Base-by-base conservation (phyloP, 495 filamentous ascomycete species). In the Gamarada debralockiae region DNA sequence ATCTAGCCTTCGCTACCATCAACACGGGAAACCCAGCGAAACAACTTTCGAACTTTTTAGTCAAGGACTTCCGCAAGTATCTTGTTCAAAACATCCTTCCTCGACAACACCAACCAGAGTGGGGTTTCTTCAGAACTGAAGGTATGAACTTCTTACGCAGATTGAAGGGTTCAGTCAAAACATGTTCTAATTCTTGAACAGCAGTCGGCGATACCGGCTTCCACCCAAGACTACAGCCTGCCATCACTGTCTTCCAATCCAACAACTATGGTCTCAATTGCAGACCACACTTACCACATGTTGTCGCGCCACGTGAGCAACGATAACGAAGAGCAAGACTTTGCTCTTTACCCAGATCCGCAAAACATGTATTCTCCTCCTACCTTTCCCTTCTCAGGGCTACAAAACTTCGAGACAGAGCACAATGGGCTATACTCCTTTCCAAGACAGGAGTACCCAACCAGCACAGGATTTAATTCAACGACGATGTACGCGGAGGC, bases 261-360 rank as follows among this genome's bases (percentile, higher is more conserved):
- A 33, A 23, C 44, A 42, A 53, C 3, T 44, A 62, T 62, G 59
- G 55, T 48, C 23, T 62, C 59, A 12, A 55, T 62, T 27, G 48
- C 59, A 36, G 56, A 52, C 17, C 47, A 53, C 17, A 53, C 59
- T 13, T 62, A 50, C 47, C 48, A 62, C 23, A 58, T 58, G 55
- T 31, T 62, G 12, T 50, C 55, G 46, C 55, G 55, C 24, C 54
- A 57, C 18, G 55, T 61, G 53, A 38, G 38, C 47, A 54, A 44
- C 52, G 58, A 56, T 7, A 54, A 52, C 55, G 59, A 62, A 13
- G 59, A 58, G 39, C 24, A 40, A 50, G 62, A 65, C 39, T 65
- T 65, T 39, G 40, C 56, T 12, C 55, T 62, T 9, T 65, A 65
- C 36, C 55, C 61, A 20, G 59, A 65, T 34, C 50, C 62, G 2